Evolutionary conservation across 495 filamentous ascomycete species (phyloP).

Genomic region (Pyronema omphalodes): DNA sequence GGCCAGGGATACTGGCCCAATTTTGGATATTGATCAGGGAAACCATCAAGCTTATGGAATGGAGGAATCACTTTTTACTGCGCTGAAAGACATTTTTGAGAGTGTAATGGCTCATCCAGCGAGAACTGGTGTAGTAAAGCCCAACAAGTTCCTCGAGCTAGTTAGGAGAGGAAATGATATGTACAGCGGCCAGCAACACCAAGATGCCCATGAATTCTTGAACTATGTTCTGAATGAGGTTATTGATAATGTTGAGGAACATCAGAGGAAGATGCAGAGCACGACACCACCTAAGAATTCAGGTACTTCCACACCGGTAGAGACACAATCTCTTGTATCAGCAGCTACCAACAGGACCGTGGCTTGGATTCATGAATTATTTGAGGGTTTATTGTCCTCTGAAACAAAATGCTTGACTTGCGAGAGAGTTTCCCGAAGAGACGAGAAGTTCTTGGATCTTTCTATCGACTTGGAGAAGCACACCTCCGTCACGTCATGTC

Average conservation of each 20-base stretch:
- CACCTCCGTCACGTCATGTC: conserved; percentile 86
- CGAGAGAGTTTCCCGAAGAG: conserved; percentile 83
- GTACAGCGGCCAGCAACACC: conserved; percentile 92
- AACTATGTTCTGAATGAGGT: conserved; percentile 92
- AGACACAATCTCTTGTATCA: conserved; percentile 24
- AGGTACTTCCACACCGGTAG: conserved; percentile 23
- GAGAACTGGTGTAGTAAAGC: conserved; percentile 78
- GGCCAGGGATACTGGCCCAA: conserved; percentile 68
- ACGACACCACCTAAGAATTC: conserved; percentile 28
- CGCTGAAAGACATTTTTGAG: conserved; percentile 90
- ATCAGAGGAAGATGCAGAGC: conserved; percentile 27
- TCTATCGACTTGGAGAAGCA: conserved; percentile 94
- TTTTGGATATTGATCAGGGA: conserved; percentile 63
- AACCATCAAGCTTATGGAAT: conserved; percentile 71
- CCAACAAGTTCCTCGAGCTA: conserved; percentile 82
- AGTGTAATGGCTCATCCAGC: conserved; percentile 65
- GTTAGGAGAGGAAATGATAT: conserved; percentile 88
- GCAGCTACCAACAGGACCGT: conserved; percentile 31
- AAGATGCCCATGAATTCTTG: conserved; percentile 95
- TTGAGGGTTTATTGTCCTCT: conserved; percentile 84
- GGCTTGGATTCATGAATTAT: conserved; percentile 93
- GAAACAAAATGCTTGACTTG: conserved; percentile 95
- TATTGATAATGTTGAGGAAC: conserved; percentile 72
- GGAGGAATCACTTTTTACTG: conserved; percentile 85
- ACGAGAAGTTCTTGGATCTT: conserved; percentile 87